phyloP scores from a whole-genome alignment of 768 basidiomycete species.

The Amanita rimosa region DNA sequence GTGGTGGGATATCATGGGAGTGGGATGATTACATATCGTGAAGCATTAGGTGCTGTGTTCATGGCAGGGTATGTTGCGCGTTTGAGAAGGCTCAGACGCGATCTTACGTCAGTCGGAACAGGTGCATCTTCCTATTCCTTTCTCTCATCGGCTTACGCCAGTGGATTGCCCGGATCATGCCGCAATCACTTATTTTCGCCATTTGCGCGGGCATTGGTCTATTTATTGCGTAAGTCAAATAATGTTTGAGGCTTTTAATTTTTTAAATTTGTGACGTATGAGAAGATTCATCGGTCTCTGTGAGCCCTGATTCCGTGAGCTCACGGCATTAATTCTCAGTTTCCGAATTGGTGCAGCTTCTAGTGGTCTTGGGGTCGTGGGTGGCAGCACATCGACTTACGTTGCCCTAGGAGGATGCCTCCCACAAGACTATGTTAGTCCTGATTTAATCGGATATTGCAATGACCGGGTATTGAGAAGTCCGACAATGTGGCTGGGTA shows the following conservation, averaged over 20 bases:
- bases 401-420: slow-evolving; percentile 72
- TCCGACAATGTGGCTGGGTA: slow-evolving; percentile 83
- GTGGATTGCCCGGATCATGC: slow-evolving; percentile 85
- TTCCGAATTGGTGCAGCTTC: slow-evolving; percentile 30
- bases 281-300: slow-evolving; percentile 65
- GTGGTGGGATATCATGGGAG: slow-evolving; percentile 79
- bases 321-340: too few relatives aligned
- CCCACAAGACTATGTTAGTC: slow-evolving; percentile 33
- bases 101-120: slow-evolving; percentile 13
- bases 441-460: slow-evolving; percentile 48
- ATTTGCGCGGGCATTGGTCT: slow-evolving; percentile 83
- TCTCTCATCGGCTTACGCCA: slow-evolving; percentile 79
- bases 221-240: slow-evolving; percentile 73
- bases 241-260: background rate
- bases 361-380: slow-evolving; percentile 63
- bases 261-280: background rate
- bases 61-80: slow-evolving; percentile 56
- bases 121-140: slow-evolving; percentile 74
- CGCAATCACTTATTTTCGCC: slow-evolving; percentile 74
- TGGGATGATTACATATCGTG: slow-evolving; percentile 60
- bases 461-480: slow-evolving; percentile 49
- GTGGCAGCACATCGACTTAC: slow-evolving; percentile 58
- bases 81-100: slow-evolving; percentile 1
- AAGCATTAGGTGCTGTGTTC: slow-evolving; percentile 80
- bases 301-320: slow-evolving; percentile 21